Conservation (phyloP, 2,329 filamentous ascomycete species). For the Raffaelea ambrosiae region DNA sequence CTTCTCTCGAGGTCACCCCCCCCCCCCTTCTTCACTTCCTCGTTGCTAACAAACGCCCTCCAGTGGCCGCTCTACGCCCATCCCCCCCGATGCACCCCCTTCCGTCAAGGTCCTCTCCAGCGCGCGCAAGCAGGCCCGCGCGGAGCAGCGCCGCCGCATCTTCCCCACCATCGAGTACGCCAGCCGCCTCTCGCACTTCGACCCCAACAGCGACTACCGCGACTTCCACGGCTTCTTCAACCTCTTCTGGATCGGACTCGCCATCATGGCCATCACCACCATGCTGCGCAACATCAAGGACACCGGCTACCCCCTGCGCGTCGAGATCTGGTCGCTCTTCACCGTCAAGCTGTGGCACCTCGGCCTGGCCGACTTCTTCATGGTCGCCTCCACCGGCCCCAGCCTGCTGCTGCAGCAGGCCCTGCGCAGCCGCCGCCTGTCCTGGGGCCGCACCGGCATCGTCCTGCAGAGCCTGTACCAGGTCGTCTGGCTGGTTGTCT, state of each 20-base stretch:
- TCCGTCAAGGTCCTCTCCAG: constrained; percentile 80
- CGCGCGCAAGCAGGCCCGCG: constrained; percentile 74
- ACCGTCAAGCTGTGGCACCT: constrained; percentile 84
- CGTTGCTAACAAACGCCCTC: not conserved
- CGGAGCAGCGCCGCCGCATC: constrained; percentile 70
- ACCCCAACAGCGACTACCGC: constrained; percentile 81
- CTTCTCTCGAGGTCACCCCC: no score
- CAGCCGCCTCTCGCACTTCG: constrained; percentile 88
- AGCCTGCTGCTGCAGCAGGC: constrained; percentile 66
- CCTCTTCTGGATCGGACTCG: constrained; percentile 93
- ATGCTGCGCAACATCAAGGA: constrained; percentile 90
- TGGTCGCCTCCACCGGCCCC: constrained; percentile 69
- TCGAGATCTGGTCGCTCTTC: constrained; percentile 82
- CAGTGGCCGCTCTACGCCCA: constrained; percentile 74
- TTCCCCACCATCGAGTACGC: constrained; percentile 93
- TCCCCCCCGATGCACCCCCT: constrained; percentile 85
- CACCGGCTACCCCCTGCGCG: constrained; percentile 75
- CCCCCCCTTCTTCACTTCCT: no score
- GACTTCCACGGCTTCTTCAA: constrained; percentile 98
- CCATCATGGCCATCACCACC: constrained; percentile 95
- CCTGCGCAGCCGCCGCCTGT: constrained; percentile 51
- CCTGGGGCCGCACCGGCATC: constrained; percentile 73
- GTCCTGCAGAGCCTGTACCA: constrained; percentile 78
- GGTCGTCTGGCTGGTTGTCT: constrained; percentile 66
- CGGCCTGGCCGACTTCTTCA: constrained; percentile 71